Percentiles rank a stretch among this genome's conserved stretches.
These are phyloP conservation scores for Pichia sp. DNA, from an alignment of 1,139 yeast genomes.

Conservation along the genomic window DNA sequence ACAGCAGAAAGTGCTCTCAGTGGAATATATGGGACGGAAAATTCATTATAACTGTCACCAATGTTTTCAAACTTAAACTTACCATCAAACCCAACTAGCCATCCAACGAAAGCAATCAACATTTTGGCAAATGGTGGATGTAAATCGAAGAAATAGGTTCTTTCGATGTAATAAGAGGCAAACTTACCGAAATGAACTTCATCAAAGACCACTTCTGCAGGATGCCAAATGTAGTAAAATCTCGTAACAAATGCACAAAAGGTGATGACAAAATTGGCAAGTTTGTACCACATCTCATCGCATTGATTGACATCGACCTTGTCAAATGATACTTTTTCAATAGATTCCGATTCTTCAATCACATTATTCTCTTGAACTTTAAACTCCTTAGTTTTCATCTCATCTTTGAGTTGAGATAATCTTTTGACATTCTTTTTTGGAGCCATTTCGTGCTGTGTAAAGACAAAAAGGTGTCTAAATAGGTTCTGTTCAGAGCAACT, in stretches of 20 bases:
- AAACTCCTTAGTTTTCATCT: too few species aligned
- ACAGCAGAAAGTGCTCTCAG: slow-evolving; percentile 77
- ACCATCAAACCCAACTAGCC: slow-evolving; percentile 84
- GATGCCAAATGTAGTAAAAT: slow-evolving; percentile 62
- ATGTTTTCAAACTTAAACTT: slow-evolving; percentile 83
- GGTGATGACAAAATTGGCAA: slow-evolving; percentile 46
- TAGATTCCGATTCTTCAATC: too few species aligned
- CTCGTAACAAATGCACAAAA: slow-evolving; percentile 61
- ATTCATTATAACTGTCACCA: slow-evolving; percentile 69
- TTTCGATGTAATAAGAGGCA: slow-evolving; percentile 77
- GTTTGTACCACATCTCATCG: slow-evolving; percentile 28
- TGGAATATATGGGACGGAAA: slow-evolving; percentile 85
- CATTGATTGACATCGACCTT: not conserved
- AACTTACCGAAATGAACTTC: slow-evolving; percentile 98
- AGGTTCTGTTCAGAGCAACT: too few species aligned
- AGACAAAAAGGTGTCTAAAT: too few species aligned
- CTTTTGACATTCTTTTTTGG: slow-evolving; percentile 4
- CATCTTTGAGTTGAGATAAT: too few species aligned
- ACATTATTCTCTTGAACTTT: too few species aligned
- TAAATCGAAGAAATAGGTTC: slow-evolving; percentile 87
- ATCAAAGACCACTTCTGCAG: slow-evolving; percentile 89
- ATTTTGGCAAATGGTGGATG: slow-evolving; percentile 98
- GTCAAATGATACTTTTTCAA: too few species aligned
- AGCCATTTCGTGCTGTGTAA: slow-evolving; percentile 4
- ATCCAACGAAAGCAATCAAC: slow-evolving; percentile 85